Evolutionary conservation across 176 grass and related monocot species (phyloP), one percentile per base, ranked within the genome.

Genomic region (Stipa capillata): DNA sequence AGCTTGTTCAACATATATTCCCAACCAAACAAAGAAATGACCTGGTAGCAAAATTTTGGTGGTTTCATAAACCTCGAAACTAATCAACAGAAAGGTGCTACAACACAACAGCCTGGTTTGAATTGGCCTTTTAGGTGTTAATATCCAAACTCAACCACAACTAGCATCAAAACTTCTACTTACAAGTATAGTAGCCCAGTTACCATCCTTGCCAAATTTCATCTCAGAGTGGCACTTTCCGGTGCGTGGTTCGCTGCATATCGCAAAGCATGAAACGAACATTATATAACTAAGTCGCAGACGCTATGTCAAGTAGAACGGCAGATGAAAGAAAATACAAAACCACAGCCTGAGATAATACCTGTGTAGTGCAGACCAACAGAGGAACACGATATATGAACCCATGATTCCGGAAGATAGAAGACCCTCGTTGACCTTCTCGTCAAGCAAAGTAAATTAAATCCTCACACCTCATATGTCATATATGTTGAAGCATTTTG

Each of bases 301-400:
- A 78, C 8, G 9, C 36, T 75, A 58, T 61, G n/a, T 16, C 63
- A 35, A 40, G 18, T 27, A 69, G 21, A 72, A 33, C 20, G 17
- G 24, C 29, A 57, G 65, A 73, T 66, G 47, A 33, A 65, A 65
- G 16, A 33, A 6, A 27, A 48, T 8, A 72, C 0, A 53, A 39
- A 50, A 2, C 20, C 37, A 47, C 7, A 3, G 15, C 14, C 40
- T 20, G 44, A 11, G 7, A 51, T 43, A 33, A 17, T 84, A 95
- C 96, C 92, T 98, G 77, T 94, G 92, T 12, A 94, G 89, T 51
- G 88, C 96, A 76, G 92, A 98, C 92, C 92, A 98, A 80, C 96
- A 98, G 23, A 98, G 88, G 86, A 93, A 94, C 48, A 93, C 92
- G 44, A 91, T 89, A 78, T 92, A 98, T 24, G 74, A 83, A 34